A percentile compares a stretch with the other conserved stretches of the same genome.
Conservation (phyloP, 768 basidiomycete species). For the Termitomyces sp. region DNA sequence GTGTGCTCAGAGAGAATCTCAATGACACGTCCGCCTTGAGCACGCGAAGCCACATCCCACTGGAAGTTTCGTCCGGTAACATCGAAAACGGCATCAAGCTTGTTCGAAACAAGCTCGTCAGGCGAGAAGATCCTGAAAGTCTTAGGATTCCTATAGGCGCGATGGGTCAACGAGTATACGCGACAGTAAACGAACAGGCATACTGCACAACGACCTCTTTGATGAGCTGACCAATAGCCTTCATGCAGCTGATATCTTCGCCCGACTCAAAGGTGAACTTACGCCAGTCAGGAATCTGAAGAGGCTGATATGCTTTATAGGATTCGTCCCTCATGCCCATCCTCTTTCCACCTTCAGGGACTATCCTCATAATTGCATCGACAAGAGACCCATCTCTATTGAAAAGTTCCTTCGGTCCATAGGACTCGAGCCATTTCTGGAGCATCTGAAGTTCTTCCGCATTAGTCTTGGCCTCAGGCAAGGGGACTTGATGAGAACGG, state of each 20-base stretch:
- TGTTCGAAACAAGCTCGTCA: constrained; percentile 84
- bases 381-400: constrained; percentile 45
- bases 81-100: constrained; percentile 77
- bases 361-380: constrained; percentile 48
- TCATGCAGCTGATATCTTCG: constrained; percentile 71
- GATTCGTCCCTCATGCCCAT: constrained; percentile 69
- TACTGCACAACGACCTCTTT: constrained; percentile 51
- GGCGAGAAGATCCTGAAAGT: constrained; percentile 89
- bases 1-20: constrained; percentile 90
- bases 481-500: constrained; percentile 85
- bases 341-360: constrained; percentile 54
- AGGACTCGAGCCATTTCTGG: constrained; percentile 69
- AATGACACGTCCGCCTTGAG: constrained; percentile 73
- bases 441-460: constrained; percentile 57
- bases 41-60: constrained; percentile 69
- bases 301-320: constrained; percentile 54
- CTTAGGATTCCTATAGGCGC: constrained; percentile 51
- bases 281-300: constrained; percentile 65
- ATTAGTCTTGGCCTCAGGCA: constrained; percentile 64
- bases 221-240: constrained; percentile 53
- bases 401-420: constrained; percentile 66
- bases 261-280: constrained; percentile 46
- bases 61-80: constrained; percentile 72
- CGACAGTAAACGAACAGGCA: constrained; percentile 10
- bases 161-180: background rate